Evolutionary conservation across 345 rosid genomes (phyloP).

Genomic region (Acer campestre): DNA sequence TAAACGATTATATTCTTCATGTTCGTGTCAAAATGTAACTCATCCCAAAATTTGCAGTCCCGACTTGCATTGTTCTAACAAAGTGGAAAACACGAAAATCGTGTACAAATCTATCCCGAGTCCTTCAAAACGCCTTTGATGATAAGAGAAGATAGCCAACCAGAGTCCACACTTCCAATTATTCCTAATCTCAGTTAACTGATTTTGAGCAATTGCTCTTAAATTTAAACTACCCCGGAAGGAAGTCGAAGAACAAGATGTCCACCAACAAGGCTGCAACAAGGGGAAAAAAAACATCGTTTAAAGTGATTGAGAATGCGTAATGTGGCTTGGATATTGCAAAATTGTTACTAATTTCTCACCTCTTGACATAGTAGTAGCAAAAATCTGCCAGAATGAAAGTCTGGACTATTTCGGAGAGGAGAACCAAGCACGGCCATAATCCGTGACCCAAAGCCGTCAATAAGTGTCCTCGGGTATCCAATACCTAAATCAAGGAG

Average conservation of each 20-base stretch:
- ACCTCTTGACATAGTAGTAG: conserved; percentile 89
- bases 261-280: conserved; percentile 76
- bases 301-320: background rate
- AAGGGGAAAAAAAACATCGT: background rate
- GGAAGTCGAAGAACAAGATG: conserved; percentile 92
- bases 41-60: conserved; percentile 9
- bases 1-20: background rate
- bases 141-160: background rate
- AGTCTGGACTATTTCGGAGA: conserved; percentile 87
- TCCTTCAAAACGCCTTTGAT: background rate
- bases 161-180: background rate
- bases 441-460: conserved; percentile 82
- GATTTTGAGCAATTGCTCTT: background rate
- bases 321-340: background rate
- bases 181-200: background rate
- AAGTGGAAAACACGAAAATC: background rate
- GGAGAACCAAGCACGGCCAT: conserved; percentile 87
- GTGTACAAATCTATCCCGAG: conserved; percentile 3
- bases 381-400: conserved; percentile 91
- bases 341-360: background rate
- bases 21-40: background rate
- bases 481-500: conserved; percentile 54
- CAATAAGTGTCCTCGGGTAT: conserved; percentile 74
- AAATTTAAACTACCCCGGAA: conserved; percentile 70
- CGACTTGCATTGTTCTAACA: background rate